Evolutionary conservation across 352 stramenopile species (phyloP).

Genomic region (Thalassiosira livingstoniorum): DNA sequence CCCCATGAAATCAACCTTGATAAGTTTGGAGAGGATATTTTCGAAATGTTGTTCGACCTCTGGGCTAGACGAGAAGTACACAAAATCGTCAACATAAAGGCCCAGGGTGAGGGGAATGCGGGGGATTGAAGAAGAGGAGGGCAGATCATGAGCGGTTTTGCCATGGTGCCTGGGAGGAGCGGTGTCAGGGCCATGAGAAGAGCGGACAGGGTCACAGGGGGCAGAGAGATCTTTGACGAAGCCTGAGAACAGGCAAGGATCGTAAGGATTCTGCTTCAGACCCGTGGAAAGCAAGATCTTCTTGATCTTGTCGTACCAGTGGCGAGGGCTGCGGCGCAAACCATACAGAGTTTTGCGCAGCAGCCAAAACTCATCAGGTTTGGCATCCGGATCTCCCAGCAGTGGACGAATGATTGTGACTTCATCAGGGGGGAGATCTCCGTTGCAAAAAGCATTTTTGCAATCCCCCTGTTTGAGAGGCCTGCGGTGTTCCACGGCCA

Average conservation of each 20-base stretch:
- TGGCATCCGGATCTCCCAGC: constrained; percentile 13
- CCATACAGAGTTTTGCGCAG: constrained; percentile 49
- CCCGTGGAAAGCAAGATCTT: constrained; percentile 10
- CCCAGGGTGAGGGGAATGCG: neutral
- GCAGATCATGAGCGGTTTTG: too few relatives aligned
- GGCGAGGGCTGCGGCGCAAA: constrained; percentile 16
- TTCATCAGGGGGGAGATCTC: constrained; percentile 37
- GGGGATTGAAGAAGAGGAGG: too few relatives aligned
- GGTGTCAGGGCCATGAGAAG: too few relatives aligned
- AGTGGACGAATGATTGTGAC: constrained; percentile 35
- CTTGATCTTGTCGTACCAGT: constrained; percentile 47
- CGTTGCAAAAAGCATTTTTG: constrained; percentile 58
- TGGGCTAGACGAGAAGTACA: neutral
- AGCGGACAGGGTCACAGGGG: too few relatives aligned
- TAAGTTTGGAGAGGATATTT: neutral
- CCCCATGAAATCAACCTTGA: constrained; percentile 43
- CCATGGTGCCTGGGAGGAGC: too few relatives aligned
- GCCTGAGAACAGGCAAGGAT: constrained; percentile 25
- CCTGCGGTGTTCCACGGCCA: constrained; percentile 23
- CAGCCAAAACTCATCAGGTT: constrained; percentile 25
- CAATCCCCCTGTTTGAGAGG: constrained; percentile 57
- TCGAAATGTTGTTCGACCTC: neutral
- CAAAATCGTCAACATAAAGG: constrained; percentile 25
- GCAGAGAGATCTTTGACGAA: neutral
- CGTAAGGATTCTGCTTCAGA: constrained; percentile 21